phyloP scores from a whole-genome alignment of 352 stramenopile species.

The Globisporangium alternatum region DNA sequence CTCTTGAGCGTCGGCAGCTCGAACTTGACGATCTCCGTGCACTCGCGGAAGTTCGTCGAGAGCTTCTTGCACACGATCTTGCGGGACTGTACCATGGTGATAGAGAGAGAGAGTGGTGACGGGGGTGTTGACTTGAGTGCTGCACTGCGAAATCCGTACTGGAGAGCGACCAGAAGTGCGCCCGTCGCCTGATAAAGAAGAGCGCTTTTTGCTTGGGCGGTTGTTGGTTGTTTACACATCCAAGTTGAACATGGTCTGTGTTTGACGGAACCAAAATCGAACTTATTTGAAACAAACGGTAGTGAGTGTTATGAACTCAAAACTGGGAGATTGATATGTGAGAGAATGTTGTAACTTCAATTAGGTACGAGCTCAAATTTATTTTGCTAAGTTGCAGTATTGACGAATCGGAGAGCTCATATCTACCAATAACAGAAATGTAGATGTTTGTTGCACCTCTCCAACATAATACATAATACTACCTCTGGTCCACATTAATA shows the following conservation, averaged over 20 bases:
- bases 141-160: slow-evolving; percentile 7
- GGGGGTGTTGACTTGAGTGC: slow-evolving; percentile 1
- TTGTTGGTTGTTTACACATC: slow-evolving; percentile 6
- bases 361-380: neutral
- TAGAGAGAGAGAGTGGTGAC: neutral
- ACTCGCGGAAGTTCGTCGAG: slow-evolving; percentile 78
- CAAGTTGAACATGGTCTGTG: slow-evolving; percentile 11
- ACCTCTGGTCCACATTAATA: no score
- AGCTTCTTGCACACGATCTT: slow-evolving; percentile 82
- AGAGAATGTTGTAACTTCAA: neutral
- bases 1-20: slow-evolving; percentile 35
- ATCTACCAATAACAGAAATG: no score
- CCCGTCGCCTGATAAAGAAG: neutral
- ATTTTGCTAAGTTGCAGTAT: no score
- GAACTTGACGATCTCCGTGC: slow-evolving; percentile 59
- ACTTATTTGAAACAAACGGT: neutral
- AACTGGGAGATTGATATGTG: neutral
- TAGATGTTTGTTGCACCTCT: no score
- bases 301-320: neutral
- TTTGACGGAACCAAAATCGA: slow-evolving; percentile 6
- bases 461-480: no score
- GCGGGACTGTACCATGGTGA: slow-evolving; percentile 46
- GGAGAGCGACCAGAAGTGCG: neutral
- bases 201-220: neutral
- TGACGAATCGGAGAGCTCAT: no score